Evolutionary conservation across 2,329 filamentous ascomycete genomes (phyloP).

Genomic region (Epichloe sibirici): DNA sequence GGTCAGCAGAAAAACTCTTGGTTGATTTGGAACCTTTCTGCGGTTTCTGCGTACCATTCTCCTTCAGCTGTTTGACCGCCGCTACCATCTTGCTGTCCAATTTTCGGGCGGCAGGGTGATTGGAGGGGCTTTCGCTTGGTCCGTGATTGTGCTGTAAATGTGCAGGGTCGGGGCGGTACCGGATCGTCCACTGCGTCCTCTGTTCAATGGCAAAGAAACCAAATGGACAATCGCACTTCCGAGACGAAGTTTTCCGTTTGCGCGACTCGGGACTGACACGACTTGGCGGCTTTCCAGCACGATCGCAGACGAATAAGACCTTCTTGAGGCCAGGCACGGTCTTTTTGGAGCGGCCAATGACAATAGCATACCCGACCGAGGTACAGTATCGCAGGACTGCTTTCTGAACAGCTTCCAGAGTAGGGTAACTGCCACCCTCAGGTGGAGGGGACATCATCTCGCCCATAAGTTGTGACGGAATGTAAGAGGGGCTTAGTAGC

Average conservation of each 20-base stretch:
- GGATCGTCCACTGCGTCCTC: constrained; percentile 53
- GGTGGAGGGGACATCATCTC: constrained; percentile 50
- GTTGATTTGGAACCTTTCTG: constrained; percentile 2
- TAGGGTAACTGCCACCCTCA: constrained; percentile 51
- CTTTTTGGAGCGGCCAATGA: constrained; percentile 57
- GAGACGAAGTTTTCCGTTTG: constrained; percentile 54
- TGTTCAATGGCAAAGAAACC: constrained; percentile 60
- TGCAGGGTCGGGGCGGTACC: constrained; percentile 46
- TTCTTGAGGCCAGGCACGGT: constrained; percentile 55
- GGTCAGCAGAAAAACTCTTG: constrained; percentile 9
- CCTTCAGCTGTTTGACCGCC: constrained; percentile 53
- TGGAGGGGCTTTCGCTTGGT: constrained; percentile 53
- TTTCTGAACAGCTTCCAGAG: constrained; percentile 52
- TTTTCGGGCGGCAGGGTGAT: constrained; percentile 53
- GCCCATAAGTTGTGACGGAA: constrained; percentile 43
- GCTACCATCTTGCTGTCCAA: constrained; percentile 57
- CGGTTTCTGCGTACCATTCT: constrained; percentile 40
- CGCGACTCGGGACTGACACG: constrained; percentile 51
- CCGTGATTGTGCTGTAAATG: constrained; percentile 53
- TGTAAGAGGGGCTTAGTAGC: constrained; percentile 35
- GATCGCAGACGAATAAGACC: constrained; percentile 54
- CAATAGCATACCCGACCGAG: constrained; percentile 54
- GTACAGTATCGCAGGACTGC: constrained; percentile 53
- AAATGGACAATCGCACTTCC: constrained; percentile 56
- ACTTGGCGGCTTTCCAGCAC: constrained; percentile 49